Evolutionary conservation across 257 asterid genomes (phyloP), one percentile per base, ranked within the genome.

Genomic region (Plectranthus barbatus): DNA sequence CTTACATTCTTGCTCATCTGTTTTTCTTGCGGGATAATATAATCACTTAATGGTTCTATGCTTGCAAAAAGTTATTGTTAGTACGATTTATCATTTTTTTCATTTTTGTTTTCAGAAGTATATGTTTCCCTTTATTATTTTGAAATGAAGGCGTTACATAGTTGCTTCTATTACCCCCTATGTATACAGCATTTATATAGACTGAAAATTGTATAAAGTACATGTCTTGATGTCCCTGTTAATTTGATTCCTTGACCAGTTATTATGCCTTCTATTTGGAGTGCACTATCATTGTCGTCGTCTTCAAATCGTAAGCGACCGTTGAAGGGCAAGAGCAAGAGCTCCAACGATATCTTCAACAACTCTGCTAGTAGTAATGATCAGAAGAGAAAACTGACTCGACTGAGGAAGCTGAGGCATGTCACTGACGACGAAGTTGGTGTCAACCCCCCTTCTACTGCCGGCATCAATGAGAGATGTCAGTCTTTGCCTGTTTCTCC

Each of bases 401-500:
- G 95, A 54, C 79, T 53, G 62, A 72, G 78, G 56, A 84, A 79
- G 64, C 14, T 85, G 55, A 80, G 97, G 69, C 80, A 86, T 62
- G 78, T 66, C 11, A 79, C 72, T 31, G 95, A 80, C 62, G 85
- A 78, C 20, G 84, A 83, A 56, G 23, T 83, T 13, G 85, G 90
- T 34, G 61, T 79, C 14, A 39, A 60, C 26, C 39, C 64, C 19
- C 13, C 18, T 4, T 3, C 48, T 42, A 42, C 48, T 42, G 18
- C 19, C 2, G 19, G 6, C 48, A 42, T 13, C 34, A 58, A 21
- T 41, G 77, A 68, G 5, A 71, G 72, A 23, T 67, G 83, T 0
- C 78, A 69, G 76, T 84, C 95, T 14, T 44, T 29, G 65, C 95
- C 94, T 11, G 87, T 68, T 48, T 84, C 94, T 20, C 91, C 95